Evolutionary conservation across 768 basidiomycete species (phyloP), one percentile per base, ranked within the genome.

Genomic region (Pilatotrama ljubarskyi): DNA sequence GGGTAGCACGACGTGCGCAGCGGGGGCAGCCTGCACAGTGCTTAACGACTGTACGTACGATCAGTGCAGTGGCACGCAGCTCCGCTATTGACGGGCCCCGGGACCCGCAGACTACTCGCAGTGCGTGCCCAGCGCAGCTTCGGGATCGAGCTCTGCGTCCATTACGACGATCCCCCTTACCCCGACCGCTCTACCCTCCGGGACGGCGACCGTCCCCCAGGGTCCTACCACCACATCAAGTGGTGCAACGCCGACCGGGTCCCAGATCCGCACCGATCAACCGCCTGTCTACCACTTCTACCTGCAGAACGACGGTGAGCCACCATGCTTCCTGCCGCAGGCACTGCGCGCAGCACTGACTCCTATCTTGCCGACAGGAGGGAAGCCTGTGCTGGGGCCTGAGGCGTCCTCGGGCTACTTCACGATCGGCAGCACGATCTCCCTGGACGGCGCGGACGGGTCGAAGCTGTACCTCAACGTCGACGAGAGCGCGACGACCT

Each of bases 241-340:
- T 17, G 66, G 50, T 10, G 64, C 75, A 8, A 63, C 69, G 26
- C 69, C 72, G 15, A 70, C 70, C 4, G 74, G 73, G 25, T 79
- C 80, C 26, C 82, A 83, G 62, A 83, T 85, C 51, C 79, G 84
- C 50, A 70, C 79, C 1, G 83, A 78, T 35, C 75, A 79, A 63
- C 77, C 76, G 46, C 83, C 84, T 4, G 81, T 82, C 7, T 84
- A 72, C 61, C 83, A 85, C 65, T 80, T 83, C 66, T 85, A 85
- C 69, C 74, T 85, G 20, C 84, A 84, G 63, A 76, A 75, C 61
- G 67, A 69, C 38, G 78, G 82, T 82, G 53, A 49, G 76, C 58
- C 11, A 7, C 18, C 51, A n/a, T 25, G 25, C 29, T 18, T 24
- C 18, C 35, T 36, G 32, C 57, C 13, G 55, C 14, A 14, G 35